A percentile compares a stretch with the other conserved stretches of the same genome.
phyloP scores from a whole-genome alignment of 2,329 filamentous ascomycete genomes.

The Fusarium sp. region DNA sequence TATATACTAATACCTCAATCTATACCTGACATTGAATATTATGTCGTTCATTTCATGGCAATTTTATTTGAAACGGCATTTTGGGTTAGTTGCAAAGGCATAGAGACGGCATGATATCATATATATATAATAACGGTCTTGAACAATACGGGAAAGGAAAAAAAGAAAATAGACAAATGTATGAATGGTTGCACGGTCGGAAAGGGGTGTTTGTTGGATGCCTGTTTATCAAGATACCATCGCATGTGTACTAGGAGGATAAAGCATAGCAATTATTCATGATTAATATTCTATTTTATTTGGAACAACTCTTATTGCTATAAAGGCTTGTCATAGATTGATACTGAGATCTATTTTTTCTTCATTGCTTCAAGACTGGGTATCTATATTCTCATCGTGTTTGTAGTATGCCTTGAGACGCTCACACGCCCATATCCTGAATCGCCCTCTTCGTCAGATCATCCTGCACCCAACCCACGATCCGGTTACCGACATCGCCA shows the following conservation, averaged over 20 bases:
- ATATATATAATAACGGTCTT: constrained; percentile 36
- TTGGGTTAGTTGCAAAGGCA: not conserved
- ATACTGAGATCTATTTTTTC: not conserved
- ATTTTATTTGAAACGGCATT: constrained; percentile 5
- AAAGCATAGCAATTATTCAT: constrained; percentile 36
- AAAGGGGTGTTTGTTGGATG: constrained; percentile 34
- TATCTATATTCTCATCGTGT: constrained; percentile 2
- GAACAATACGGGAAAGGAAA: constrained; percentile 20
- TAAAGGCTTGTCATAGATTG: not conserved
- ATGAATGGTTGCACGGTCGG: constrained; percentile 21
- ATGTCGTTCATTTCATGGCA: not conserved
- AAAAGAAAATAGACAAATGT: constrained; percentile 12
- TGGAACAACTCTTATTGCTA: not conserved
- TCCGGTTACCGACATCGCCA: constrained; percentile 75
- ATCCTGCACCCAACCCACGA: constrained; percentile 77
- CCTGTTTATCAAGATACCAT: constrained; percentile 44
- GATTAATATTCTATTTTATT: constrained; percentile 9
- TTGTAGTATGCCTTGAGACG: not conserved
- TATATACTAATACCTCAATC: constrained; percentile 45
- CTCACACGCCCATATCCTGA: constrained; percentile 40
- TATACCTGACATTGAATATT: not conserved
- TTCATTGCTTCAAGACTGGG: not conserved
- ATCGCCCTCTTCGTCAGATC: constrained; percentile 61
- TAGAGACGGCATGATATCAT: not conserved
- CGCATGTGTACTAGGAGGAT: constrained; percentile 26